Base-by-base conservation (phyloP, 1,139 yeast species). In the Saccharomyces hybrid region DNA sequence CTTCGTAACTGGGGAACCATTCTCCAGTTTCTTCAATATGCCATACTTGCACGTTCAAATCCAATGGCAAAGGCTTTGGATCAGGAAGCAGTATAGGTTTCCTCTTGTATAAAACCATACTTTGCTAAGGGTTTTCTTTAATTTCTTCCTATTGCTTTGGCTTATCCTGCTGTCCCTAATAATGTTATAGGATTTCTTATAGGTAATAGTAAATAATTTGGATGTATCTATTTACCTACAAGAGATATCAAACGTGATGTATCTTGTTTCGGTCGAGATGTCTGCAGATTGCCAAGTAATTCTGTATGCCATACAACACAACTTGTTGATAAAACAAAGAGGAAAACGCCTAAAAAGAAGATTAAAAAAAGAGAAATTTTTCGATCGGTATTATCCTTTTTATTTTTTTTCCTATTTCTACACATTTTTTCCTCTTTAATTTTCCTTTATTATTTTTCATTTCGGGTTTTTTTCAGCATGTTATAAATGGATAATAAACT, bases 1-100 rank as follows among this genome's bases (percentile, higher is more conserved):
- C 88, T 53, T 86, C 90, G 68, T 93, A 93, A 11, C 76, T 75
- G 23, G 75, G 63, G 68, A 90, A 93, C 88, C 95, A 91, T 73
- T 93, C 98, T 52, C 84, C 85, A 2, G 98, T 91, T 61, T 83
- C 83, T 23, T 88, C 83, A 52, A 93, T 89, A 61, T 75, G 76
- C 87, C 90, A 93, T 1, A 89, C 88, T 53, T 81, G 80, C 2
- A 81, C 75, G 38, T 72, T 63, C 50, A 77, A 65, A 62, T 84
- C 82, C 1, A 63, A 65, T 0, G 91, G 90, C 2, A 84, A 63
- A 13, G 76, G 73, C 1, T 80, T 81, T 1, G 88, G 84, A 16
- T 77, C 76, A 9, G 79, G 77, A 57, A 80, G 78, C 11, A 77
- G 75, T 42, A 86, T 88, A 50, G 83, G 84, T 67, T 86, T 86